Conservation (phyloP, 441 rosid species). For the Macaranga tanarius region DNA sequence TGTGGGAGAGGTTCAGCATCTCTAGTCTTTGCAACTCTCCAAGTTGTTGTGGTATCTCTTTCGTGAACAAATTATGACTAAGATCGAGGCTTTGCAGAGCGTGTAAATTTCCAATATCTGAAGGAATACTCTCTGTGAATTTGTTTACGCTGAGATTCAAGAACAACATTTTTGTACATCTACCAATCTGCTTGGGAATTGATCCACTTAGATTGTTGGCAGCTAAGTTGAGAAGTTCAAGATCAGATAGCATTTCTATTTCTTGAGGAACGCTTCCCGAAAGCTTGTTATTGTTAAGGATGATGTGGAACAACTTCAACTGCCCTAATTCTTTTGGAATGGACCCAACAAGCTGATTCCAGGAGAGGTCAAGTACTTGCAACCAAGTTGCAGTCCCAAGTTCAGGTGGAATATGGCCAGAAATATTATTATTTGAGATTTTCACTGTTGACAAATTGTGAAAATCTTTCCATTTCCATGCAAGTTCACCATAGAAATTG, state of each 20-base stretch:
- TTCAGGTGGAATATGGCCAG: not conserved
- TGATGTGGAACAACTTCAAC: not conserved
- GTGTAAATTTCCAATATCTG: not conserved
- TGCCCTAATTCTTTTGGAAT: not conserved
- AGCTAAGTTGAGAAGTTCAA: not conserved
- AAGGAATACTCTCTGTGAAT: constrained; percentile 3
- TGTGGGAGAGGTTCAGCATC: constrained; percentile 1
- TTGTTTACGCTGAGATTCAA: constrained; percentile 9
- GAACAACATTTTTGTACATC: not conserved
- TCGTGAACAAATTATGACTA: not conserved
- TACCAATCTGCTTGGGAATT: not conserved
- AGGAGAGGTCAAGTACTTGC: not conserved
- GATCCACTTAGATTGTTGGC: constrained; percentile 4
- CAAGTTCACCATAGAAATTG: constrained; percentile 4
- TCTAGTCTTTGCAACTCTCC: not conserved
- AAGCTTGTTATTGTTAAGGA: not conserved
- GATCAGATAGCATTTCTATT: not conserved
- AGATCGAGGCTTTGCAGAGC: not conserved
- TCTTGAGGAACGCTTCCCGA: constrained; percentile 10
- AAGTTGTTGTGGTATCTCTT: constrained; percentile 1
- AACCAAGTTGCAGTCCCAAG: not conserved
- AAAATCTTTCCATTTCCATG: constrained; percentile 5
- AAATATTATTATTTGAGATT: constrained; percentile 1
- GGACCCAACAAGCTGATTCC: not conserved
- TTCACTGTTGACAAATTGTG: not conserved